Percentiles rank a stretch among this genome's conserved stretches.
Evolutionary conservation across 1,284 basidiomycete genomes (phyloP).

Genomic region (Marasmius fiardii): DNA sequence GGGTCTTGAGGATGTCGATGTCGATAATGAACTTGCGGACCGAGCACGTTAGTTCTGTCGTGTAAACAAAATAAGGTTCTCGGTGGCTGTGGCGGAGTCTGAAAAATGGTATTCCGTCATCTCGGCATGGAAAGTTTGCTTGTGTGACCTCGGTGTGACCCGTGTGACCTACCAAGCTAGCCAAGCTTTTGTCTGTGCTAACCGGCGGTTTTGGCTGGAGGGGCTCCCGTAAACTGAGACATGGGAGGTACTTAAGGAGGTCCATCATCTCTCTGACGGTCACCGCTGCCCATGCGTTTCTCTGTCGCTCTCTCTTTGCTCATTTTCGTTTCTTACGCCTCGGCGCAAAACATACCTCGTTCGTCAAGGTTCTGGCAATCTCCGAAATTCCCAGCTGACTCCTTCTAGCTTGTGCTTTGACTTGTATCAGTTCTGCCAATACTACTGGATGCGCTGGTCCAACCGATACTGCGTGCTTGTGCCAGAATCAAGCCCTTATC

Average conservation of each 20-base stretch:
- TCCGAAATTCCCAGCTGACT: not conserved
- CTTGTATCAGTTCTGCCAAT: not conserved
- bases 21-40: too few relatives aligned
- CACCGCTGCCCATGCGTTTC: not conserved
- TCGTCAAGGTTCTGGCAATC: not conserved
- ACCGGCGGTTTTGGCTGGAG: too few relatives aligned
- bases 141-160: too few relatives aligned
- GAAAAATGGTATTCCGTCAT: not conserved
- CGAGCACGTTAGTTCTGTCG: not conserved
- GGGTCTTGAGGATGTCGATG: not conserved
- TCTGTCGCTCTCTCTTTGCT: not conserved
- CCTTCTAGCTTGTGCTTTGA: not conserved
- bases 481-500: not conserved
- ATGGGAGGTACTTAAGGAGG: too few relatives aligned
- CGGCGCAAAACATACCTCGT: not conserved
- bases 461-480: slow-evolving; percentile 2
- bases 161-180: too few relatives aligned
- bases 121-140: too few relatives aligned
- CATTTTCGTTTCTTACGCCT: not conserved
- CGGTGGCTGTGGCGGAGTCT: not conserved
- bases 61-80: not conserved
- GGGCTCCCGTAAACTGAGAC: too few relatives aligned
- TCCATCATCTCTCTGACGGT: too few relatives aligned
- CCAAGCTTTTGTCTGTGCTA: too few relatives aligned
- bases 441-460: not conserved